Evolutionary conservation across 345 rosid genomes (phyloP).

Genomic region (Salix suchowensis): DNA sequence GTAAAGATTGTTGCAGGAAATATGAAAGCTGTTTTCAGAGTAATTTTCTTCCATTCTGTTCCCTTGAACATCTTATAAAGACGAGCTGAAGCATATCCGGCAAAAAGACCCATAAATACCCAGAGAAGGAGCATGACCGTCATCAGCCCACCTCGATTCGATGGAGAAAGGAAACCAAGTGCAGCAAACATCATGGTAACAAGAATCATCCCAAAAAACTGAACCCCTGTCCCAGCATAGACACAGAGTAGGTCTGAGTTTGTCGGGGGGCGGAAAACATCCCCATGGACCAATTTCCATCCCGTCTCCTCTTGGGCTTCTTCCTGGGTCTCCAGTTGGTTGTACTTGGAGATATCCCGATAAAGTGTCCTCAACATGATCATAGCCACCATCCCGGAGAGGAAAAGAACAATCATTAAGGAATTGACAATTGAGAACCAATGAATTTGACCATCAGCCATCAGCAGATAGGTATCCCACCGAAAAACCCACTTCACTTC

Average conservation of each 20-base stretch:
- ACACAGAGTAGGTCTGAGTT: slow-evolving; percentile 74
- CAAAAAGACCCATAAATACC: slow-evolving; percentile 90
- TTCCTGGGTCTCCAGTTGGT: slow-evolving; percentile 91
- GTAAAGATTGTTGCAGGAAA: slow-evolving; percentile 66
- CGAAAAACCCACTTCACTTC: slow-evolving; percentile 93
- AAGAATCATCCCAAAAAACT: slow-evolving; percentile 79
- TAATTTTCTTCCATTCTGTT: slow-evolving; percentile 77
- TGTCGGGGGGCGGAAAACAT: slow-evolving; percentile 79
- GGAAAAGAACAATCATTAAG: slow-evolving; percentile 91
- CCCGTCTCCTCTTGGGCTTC: slow-evolving; percentile 92
- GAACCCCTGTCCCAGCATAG: slow-evolving; percentile 87
- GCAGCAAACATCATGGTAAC: slow-evolving; percentile 87
- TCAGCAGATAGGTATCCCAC: slow-evolving; percentile 90
- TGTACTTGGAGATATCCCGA: slow-evolving; percentile 88
- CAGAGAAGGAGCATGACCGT: slow-evolving; percentile 83
- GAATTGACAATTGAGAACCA: slow-evolving; percentile 95
- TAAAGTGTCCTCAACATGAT: slow-evolving; percentile 89
- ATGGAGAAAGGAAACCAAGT: slow-evolving; percentile 87
- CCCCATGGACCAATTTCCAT: slow-evolving; percentile 94
- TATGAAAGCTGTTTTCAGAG: slow-evolving; percentile 67
- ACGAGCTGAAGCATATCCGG: slow-evolving; percentile 76
- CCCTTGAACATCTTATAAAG: slow-evolving; percentile 80
- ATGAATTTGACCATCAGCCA: slow-evolving; percentile 94
- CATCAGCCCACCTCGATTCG: slow-evolving; percentile 89
- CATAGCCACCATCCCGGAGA: slow-evolving; percentile 98